phyloP scores from a whole-genome alignment of 2,329 filamentous ascomycete species.

The Stromatinia cepivora region DNA sequence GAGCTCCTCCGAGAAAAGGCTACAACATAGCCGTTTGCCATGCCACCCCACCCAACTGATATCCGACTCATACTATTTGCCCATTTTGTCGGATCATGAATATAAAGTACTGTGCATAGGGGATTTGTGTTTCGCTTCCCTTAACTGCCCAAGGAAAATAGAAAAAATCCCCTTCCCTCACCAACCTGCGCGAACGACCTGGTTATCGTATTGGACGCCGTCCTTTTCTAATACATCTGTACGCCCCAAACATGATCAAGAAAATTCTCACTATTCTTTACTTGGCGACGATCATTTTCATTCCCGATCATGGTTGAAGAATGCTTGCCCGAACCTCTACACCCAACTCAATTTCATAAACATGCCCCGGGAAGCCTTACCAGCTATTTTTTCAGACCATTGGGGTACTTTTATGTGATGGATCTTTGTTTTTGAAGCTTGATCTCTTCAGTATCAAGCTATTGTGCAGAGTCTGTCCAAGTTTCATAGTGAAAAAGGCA shows the following conservation, averaged over 20 bases:
- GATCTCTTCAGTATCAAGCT: background rate
- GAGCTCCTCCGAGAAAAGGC: background rate
- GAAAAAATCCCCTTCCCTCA: background rate
- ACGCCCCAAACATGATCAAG: too few species aligned
- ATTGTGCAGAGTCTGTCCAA: background rate
- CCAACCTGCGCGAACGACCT: background rate
- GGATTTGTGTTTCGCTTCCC: background rate
- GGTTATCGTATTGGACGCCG: too few species aligned
- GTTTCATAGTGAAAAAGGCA: background rate
- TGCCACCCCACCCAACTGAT: background rate
- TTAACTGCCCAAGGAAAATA: background rate
- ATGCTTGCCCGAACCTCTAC: too few species aligned
- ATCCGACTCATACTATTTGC: background rate
- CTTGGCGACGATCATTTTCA: too few species aligned
- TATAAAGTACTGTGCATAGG: background rate
- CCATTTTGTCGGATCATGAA: background rate
- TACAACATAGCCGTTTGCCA: background rate
- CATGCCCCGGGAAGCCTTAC: background rate
- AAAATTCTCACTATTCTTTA: background rate
- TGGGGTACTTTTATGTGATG: background rate
- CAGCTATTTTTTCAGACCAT: background rate
- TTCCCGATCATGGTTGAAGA: too few species aligned
- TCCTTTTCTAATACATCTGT: background rate
- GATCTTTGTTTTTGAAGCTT: background rate
- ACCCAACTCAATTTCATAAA: background rate